These are phyloP conservation scores for Geotrichum europaeum DNA, from an alignment of 1,139 yeast genomes.

Conservation along the genomic window DNA sequence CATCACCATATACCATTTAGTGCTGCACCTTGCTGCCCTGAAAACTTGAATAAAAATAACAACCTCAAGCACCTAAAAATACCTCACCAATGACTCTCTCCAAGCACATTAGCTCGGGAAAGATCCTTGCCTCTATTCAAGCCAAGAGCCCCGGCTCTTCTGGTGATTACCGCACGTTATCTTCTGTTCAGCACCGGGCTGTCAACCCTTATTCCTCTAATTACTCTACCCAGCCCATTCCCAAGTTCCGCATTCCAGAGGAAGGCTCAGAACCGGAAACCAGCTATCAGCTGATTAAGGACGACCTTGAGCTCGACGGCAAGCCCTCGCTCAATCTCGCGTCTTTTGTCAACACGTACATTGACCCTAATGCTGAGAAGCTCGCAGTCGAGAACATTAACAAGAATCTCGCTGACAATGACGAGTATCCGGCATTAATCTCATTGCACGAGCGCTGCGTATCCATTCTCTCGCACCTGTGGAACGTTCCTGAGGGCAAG, in stretches of 20 bases:
- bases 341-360: slow-evolving; percentile 75
- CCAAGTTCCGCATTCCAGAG: slow-evolving; percentile 48
- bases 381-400: slow-evolving; percentile 65
- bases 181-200: slow-evolving; percentile 17
- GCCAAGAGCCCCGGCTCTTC: slow-evolving; percentile 20
- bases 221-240: slow-evolving; percentile 30
- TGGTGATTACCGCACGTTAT: slow-evolving; percentile 17
- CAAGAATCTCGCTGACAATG: slow-evolving; percentile 87
- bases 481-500: slow-evolving; percentile 64
- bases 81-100: slow-evolving; percentile 30
- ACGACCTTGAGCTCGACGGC: slow-evolving; percentile 78
- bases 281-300: slow-evolving; percentile 60
- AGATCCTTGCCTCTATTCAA: slow-evolving; percentile 28
- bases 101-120: slow-evolving; percentile 34
- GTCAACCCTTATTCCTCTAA: slow-evolving; percentile 23
- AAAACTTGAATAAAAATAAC: background rate
- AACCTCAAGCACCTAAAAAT: background rate
- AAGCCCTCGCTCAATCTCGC: slow-evolving; percentile 80
- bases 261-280: slow-evolving; percentile 47
- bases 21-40: background rate
- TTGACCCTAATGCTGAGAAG: slow-evolving; percentile 46
- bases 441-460: slow-evolving; percentile 79
- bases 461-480: slow-evolving; percentile 67
- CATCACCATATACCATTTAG: background rate
- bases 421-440: slow-evolving; percentile 83